Evolutionary conservation across 2,329 filamentous ascomycete genomes (phyloP).

Genomic region (Colletotrichum salicis): DNA sequence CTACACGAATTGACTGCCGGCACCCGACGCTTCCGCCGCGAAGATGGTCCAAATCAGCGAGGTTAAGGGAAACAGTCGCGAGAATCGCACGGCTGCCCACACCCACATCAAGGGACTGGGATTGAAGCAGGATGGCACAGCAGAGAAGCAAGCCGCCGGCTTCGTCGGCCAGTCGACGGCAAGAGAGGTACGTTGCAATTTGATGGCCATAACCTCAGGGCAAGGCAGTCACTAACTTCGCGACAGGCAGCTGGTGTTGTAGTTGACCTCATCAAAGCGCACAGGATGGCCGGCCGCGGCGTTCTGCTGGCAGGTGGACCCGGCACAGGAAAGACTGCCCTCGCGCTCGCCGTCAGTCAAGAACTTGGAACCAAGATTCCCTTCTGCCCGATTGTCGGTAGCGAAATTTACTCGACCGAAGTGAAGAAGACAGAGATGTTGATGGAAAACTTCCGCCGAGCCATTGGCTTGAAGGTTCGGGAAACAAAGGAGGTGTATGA

Average conservation of each 20-base stretch:
- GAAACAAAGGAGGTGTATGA: conserved; percentile 99
- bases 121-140: conserved; percentile 84
- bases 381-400: conserved; percentile 97
- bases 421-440: conserved; percentile 99
- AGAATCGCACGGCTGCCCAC: conserved; percentile 95
- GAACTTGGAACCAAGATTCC: conserved; percentile 98
- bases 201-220: background rate
- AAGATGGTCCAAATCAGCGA: conserved; percentile 91
- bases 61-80: conserved; percentile 92
- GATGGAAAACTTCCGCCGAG: conserved; percentile 98
- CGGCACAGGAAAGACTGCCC: conserved; percentile 95
- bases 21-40: conserved; percentile 41
- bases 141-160: conserved; percentile 81
- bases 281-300: conserved; percentile 97
- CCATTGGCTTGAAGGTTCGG: conserved; percentile 95
- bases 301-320: conserved; percentile 94
- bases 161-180: conserved; percentile 91
- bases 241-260: conserved; percentile 89
- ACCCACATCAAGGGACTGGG: conserved; percentile 98
- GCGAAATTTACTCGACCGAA: conserved; percentile 97
- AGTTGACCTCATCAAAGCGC: conserved; percentile 92
- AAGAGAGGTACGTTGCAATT: conserved; percentile 75
- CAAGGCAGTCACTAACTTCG: conserved; percentile 9
- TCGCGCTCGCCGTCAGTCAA: conserved; percentile 94
- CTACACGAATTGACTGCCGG: conserved; percentile 30